phyloP scores from a whole-genome alignment of 2,329 filamentous ascomycete species.

The Aspergillaceae sp. region DNA sequence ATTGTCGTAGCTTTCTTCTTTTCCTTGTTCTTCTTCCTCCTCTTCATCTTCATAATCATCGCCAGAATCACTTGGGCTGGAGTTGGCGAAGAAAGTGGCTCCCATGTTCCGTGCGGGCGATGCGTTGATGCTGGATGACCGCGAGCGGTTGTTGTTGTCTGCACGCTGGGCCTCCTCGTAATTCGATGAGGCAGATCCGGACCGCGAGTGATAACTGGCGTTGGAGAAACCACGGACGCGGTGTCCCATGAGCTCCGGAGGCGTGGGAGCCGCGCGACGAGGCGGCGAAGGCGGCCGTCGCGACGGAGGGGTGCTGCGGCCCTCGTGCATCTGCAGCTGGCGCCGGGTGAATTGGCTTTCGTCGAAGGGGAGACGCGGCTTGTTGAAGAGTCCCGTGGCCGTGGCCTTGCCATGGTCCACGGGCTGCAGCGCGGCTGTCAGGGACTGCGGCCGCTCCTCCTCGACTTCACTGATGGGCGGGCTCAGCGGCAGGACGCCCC shows the following conservation, averaged over 20 bases:
- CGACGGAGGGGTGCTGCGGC: slow-evolving; percentile 53
- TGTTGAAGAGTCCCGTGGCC: slow-evolving; percentile 61
- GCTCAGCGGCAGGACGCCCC: slow-evolving; percentile 49
- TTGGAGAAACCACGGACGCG: slow-evolving; percentile 27
- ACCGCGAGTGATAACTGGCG: slow-evolving; percentile 29
- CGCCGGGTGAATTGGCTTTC: slow-evolving; percentile 77
- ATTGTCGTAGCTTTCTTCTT: too few relatives aligned
- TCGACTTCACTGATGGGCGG: slow-evolving; percentile 64
- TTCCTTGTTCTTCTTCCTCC: slow-evolving; percentile 11
- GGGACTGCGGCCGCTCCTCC: slow-evolving; percentile 45
- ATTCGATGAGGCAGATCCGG: slow-evolving; percentile 31
- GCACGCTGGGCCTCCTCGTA: slow-evolving; percentile 25
- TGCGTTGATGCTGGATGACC: too few relatives aligned
- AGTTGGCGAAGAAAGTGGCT: slow-evolving; percentile 27
- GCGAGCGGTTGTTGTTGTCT: too few relatives aligned
- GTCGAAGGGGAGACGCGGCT: slow-evolving; percentile 67
- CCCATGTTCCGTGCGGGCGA: neutral
- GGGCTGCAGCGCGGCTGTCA: slow-evolving; percentile 58
- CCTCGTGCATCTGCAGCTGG: slow-evolving; percentile 71
- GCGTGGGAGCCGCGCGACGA: slow-evolving; percentile 11
- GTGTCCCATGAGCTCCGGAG: slow-evolving; percentile 17
- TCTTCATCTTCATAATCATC: slow-evolving; percentile 28
- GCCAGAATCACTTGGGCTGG: slow-evolving; percentile 32
- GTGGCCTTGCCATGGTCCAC: slow-evolving; percentile 76
- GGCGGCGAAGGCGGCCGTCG: slow-evolving; percentile 22